A percentile compares a stretch with the other conserved stretches of the same genome.
These are phyloP conservation scores for Alternaria consortialis DNA, from an alignment of 2,329 filamentous ascomycete species.

Conservation along the genomic window DNA sequence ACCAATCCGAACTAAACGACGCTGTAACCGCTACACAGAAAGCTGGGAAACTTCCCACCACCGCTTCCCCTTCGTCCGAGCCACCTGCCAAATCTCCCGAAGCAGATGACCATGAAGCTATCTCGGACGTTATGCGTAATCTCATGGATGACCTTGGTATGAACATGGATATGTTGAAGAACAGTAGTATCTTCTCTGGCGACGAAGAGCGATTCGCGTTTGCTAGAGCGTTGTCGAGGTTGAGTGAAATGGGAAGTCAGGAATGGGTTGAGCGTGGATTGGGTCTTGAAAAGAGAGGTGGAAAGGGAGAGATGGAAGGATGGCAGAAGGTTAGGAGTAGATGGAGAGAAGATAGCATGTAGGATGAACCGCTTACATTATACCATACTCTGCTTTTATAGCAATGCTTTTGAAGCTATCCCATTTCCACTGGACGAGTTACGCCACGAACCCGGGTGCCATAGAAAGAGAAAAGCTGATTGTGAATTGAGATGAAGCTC, in stretches of 20 bases:
- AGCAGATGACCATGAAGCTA: slow-evolving; percentile 57
- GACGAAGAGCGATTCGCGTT: slow-evolving; percentile 98
- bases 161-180: slow-evolving; percentile 85
- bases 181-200: slow-evolving; percentile 85
- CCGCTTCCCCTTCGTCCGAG: slow-evolving; percentile 26
- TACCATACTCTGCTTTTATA: not conserved
- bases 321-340: slow-evolving; percentile 72
- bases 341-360: slow-evolving; percentile 64
- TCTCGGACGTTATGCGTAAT: slow-evolving; percentile 76
- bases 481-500: not conserved
- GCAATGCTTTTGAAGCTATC: not conserved
- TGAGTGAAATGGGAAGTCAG: slow-evolving; percentile 91
- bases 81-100: slow-evolving; percentile 33
- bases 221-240: slow-evolving; percentile 81
- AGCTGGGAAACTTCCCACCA: slow-evolving; percentile 52
- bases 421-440: not conserved
- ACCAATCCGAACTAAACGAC: slow-evolving; percentile 60
- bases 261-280: slow-evolving; percentile 90
- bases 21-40: slow-evolving; percentile 55
- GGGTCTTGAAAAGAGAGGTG: slow-evolving; percentile 70
- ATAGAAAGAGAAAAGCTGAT: too few species aligned
- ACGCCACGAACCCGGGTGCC: not conserved
- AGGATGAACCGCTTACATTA: not conserved
- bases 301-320: slow-evolving; percentile 70
- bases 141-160: slow-evolving; percentile 89